Conservation (phyloP, 805 yeast genomes). For the Wickerhamiella sorbophila region DNA sequence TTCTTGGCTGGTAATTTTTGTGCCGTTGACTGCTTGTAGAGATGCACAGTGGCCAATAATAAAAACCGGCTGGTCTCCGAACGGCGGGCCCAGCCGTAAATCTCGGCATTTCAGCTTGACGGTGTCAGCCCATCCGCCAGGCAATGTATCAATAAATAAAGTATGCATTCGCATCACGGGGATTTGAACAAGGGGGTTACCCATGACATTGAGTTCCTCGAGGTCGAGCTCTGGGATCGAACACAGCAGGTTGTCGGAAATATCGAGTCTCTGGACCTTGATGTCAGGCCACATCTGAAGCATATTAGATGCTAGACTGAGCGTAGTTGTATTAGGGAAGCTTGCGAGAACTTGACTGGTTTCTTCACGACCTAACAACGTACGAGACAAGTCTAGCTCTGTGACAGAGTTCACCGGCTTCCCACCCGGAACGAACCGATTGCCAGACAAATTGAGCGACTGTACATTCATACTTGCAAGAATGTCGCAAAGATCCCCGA, state of each 20-base stretch:
- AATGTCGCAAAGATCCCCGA: conserved; percentile 30
- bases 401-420: background rate
- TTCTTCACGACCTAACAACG: conserved; percentile 3
- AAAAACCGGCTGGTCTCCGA: conserved; percentile 19
- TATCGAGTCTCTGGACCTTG: conserved; percentile 20
- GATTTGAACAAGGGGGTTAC: background rate
- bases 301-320: conserved; percentile 25
- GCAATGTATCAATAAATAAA: conserved; percentile 2
- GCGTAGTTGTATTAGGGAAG: conserved; percentile 8
- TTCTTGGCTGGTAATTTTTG: conserved; percentile 32
- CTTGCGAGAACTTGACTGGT: background rate
- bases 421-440: conserved; percentile 18
- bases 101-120: conserved; percentile 29
- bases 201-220: background rate
- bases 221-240: conserved; percentile 12
- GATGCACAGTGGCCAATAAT: conserved; percentile 34
- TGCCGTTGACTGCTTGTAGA: conserved; percentile 43
- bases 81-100: conserved; percentile 31
- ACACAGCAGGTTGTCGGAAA: conserved; percentile 29
- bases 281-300: conserved; percentile 24
- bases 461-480: conserved; percentile 26
- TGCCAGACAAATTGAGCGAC: conserved; percentile 35
- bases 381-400: conserved; percentile 29
- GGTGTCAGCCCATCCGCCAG: conserved; percentile 32
- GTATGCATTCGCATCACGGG: conserved; percentile 3